Conservation (phyloP, 768 basidiomycete genomes). For the Tylopilus balloui region DNA sequence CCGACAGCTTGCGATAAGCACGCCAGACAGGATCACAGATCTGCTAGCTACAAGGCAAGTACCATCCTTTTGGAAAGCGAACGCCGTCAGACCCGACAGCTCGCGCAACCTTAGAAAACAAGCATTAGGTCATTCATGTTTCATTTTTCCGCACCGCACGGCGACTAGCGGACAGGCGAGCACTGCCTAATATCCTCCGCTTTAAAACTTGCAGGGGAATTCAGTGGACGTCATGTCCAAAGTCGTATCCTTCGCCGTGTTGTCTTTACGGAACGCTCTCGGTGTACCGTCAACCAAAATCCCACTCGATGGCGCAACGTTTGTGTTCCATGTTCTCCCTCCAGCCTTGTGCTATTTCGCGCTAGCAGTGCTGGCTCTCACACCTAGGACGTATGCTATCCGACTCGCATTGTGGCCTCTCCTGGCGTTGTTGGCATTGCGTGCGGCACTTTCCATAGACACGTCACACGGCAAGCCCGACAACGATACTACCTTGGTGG, state of each 20-base stretch:
- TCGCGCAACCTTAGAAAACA: too few species aligned
- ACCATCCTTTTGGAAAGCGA: too few species aligned
- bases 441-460: background rate
- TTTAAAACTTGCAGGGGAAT: background rate
- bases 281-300: background rate
- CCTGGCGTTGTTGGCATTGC: background rate
- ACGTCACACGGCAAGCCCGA: background rate
- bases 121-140: background rate
- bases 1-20: too few species aligned
- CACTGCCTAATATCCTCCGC: background rate
- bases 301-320: background rate
- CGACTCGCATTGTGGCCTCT: constrained; percentile 3
- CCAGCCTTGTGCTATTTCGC: background rate
- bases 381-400: background rate
- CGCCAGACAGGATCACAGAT: too few species aligned
- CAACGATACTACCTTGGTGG: background rate
- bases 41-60: too few species aligned
- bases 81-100: background rate
- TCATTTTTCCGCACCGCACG: too few species aligned
- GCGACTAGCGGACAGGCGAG: too few species aligned
- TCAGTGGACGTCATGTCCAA: background rate
- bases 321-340: background rate
- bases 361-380: background rate
- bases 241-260: background rate
- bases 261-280: background rate